phyloP scores from a whole-genome alignment of 768 basidiomycete species.

The Daedalea quercina region DNA sequence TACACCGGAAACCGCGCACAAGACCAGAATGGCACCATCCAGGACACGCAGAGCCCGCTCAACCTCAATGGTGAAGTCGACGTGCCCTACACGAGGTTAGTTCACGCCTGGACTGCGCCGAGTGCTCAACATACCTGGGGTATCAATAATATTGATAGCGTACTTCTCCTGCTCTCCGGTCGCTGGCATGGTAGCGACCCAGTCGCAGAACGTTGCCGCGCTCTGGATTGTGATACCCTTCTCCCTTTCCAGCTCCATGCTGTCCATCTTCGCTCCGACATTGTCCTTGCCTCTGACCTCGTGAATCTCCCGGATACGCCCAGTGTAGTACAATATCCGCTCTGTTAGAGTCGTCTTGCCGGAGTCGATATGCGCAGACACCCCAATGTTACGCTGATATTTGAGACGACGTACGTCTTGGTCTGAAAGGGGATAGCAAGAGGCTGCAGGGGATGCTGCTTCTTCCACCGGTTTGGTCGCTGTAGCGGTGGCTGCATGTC shows the following conservation, averaged over 20 bases:
- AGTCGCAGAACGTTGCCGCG: slow-evolving; percentile 97
- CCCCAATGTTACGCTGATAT: slow-evolving; percentile 91
- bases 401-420: slow-evolving; percentile 59
- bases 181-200: slow-evolving; percentile 64
- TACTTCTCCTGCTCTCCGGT: slow-evolving; percentile 72
- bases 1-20: slow-evolving; percentile 96
- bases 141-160: slow-evolving; percentile 97
- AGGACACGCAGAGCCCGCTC: slow-evolving; percentile 94
- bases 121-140: slow-evolving; percentile 58
- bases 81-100: slow-evolving; percentile 63
- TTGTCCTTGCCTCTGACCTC: slow-evolving; percentile 94
- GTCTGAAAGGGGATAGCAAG: slow-evolving; percentile 40
- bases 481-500: slow-evolving; percentile 18
- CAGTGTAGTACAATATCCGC: slow-evolving; percentile 93
- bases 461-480: slow-evolving; percentile 7
- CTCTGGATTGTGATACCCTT: slow-evolving; percentile 99
- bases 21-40: slow-evolving; percentile 92
- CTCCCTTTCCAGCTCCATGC: slow-evolving; percentile 97
- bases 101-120: not conserved
- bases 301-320: slow-evolving; percentile 91
- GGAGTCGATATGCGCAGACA: slow-evolving; percentile 92
- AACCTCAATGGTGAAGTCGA: slow-evolving; percentile 99
- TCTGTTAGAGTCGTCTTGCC: slow-evolving; percentile 99
- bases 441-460: slow-evolving; percentile 7
- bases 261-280: slow-evolving; percentile 99